Percentiles rank a stretch among this genome's conserved stretches.
Evolutionary conservation across 2,329 filamentous ascomycete genomes (phyloP).

Genomic region (Aspergillus sp.): DNA sequence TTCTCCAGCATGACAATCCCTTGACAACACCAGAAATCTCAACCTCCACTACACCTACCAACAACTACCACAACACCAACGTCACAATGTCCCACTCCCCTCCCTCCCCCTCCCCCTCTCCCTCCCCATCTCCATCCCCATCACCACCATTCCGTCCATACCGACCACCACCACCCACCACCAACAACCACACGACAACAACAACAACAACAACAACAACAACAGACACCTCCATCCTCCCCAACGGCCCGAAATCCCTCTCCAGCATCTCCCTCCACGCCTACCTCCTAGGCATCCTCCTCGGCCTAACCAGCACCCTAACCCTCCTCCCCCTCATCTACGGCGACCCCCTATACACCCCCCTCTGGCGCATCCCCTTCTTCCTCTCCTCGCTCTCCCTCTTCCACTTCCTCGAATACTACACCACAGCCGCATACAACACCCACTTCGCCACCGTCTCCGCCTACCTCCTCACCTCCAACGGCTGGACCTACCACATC

Average conservation of each 20-base stretch:
- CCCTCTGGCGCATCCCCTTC: conserved; percentile 61
- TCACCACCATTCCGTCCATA: conserved; percentile 21
- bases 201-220: conserved; percentile 13
- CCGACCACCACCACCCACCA: conserved; percentile 10
- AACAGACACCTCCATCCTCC: conserved; percentile 37
- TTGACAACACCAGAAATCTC: background rate
- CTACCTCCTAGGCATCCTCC: conserved; percentile 45
- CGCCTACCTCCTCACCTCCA: conserved; percentile 80
- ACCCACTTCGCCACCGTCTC: conserved; percentile 69
- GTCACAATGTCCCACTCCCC: background rate
- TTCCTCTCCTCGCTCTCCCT: conserved; percentile 63
- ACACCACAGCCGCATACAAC: conserved; percentile 83
- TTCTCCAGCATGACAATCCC: background rate
- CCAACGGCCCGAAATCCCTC: conserved; percentile 45
- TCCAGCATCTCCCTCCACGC: conserved; percentile 49
- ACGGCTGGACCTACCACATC: conserved; percentile 80
- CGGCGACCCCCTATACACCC: conserved; percentile 13
- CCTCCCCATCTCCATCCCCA: background rate
- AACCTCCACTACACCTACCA: conserved; percentile 7
- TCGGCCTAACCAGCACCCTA: conserved; percentile 38
- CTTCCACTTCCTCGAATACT: conserved; percentile 98
- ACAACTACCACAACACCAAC: background rate
- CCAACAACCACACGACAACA: conserved; percentile 8
- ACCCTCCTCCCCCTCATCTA: conserved; percentile 27
- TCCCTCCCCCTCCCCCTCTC: conserved; percentile 2